Percentiles rank a stretch among this genome's conserved stretches.
Conservation (phyloP, 2,329 filamentous ascomycete species). For the Aaosphaeria pasadenensis region DNA sequence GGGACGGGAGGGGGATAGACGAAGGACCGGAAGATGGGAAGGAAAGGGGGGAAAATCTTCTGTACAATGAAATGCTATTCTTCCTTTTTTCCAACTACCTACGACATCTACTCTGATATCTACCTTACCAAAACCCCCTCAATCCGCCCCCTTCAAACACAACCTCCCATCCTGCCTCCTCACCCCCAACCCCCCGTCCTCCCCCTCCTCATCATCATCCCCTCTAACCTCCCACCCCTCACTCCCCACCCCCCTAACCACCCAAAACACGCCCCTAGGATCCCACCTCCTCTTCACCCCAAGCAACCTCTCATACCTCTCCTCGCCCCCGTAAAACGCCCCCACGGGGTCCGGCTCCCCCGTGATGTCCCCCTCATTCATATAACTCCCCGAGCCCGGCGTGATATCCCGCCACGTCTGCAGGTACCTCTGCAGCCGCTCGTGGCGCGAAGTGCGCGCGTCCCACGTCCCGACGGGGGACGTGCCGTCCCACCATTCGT, state of each 20-base stretch:
- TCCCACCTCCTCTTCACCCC: slow-evolving; percentile 19
- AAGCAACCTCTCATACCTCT: slow-evolving; percentile 14
- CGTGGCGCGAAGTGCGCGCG: slow-evolving; percentile 6
- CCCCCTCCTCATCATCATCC: slow-evolving; percentile 3
- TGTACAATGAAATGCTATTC: background rate
- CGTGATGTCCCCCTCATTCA: slow-evolving; percentile 25
- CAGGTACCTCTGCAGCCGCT: slow-evolving; percentile 12
- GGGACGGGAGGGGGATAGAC: too few species aligned
- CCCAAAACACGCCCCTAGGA: slow-evolving; percentile 25
- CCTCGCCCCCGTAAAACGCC: slow-evolving; percentile 20
- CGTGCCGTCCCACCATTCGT: slow-evolving; percentile 16
- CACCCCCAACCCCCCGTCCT: slow-evolving; percentile 10
- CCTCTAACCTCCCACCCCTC: slow-evolving; percentile 23
- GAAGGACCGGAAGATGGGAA: too few species aligned
- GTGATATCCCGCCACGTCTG: slow-evolving; percentile 18
- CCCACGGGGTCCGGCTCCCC: slow-evolving; percentile 22
- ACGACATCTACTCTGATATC: too few species aligned
- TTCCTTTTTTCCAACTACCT: background rate
- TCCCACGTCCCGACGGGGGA: background rate
- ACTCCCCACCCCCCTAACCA: slow-evolving; percentile 16
- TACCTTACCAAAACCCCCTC: background rate
- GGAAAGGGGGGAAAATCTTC: too few species aligned
- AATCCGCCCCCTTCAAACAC: slow-evolving; percentile 10
- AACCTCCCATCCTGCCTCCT: slow-evolving; percentile 22
- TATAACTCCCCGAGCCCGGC: slow-evolving; percentile 18